phyloP scores from a whole-genome alignment of 2,329 filamentous ascomycete genomes.

The Lasiodiplodia gonubiensis region DNA sequence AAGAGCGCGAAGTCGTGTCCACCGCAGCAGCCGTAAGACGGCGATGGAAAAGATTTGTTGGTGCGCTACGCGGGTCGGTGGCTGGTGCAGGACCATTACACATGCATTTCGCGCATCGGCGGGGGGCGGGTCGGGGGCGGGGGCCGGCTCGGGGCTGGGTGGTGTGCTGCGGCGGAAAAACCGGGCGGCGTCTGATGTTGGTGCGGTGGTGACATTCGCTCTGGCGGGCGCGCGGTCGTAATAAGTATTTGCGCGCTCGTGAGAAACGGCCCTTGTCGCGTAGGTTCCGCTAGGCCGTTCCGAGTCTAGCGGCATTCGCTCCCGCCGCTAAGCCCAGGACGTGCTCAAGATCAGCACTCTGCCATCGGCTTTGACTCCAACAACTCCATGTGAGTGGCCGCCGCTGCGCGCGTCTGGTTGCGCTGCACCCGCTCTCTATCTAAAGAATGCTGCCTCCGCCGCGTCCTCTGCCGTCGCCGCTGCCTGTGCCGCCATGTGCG shows the following conservation, averaged over 20 bases:
- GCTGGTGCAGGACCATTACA: constrained; percentile 20
- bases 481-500: not conserved
- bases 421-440: constrained; percentile 6
- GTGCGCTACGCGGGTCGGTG: constrained; percentile 10
- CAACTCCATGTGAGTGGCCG: constrained; percentile 23
- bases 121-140: constrained; percentile 26
- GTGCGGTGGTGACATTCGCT: constrained; percentile 28
- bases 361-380: constrained; percentile 25
- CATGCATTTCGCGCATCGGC: constrained; percentile 27
- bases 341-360: constrained; percentile 17
- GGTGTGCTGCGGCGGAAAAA: constrained; percentile 26
- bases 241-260: constrained; percentile 26
- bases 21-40: constrained; percentile 17
- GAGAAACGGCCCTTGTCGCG: constrained; percentile 24
- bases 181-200: constrained; percentile 24
- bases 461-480: not conserved
- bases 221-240: constrained; percentile 28
- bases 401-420: constrained; percentile 1
- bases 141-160: constrained; percentile 20
- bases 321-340: constrained; percentile 17
- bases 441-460: not conserved
- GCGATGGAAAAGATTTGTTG: constrained; percentile 8
- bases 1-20: constrained; percentile 25
- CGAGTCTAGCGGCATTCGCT: not conserved
- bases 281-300: not conserved